Base-by-base conservation (phyloP, 495 filamentous ascomycete species). In the Aspergillus conjunctus region DNA sequence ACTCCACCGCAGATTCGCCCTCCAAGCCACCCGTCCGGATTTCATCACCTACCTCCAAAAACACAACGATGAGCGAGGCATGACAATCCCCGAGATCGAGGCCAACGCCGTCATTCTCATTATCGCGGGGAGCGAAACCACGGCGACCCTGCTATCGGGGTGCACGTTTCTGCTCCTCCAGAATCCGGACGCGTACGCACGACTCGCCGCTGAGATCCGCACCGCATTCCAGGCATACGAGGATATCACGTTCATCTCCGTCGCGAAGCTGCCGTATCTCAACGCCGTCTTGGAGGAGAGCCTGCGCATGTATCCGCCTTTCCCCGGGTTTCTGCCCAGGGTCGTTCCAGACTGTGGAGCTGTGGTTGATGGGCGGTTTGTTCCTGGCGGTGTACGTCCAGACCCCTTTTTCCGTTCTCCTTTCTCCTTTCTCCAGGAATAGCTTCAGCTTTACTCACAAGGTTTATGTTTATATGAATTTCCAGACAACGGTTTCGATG, bases 61-160 rank as follows among this genome's bases (percentile, higher is more conserved):
- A 41, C 37, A 41, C 15, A 41, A n/a, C 15, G 37, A 41, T 11
- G 33, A 59, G 14, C 50, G 51, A 6, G 55, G 43, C 3, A 41
- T 65, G 10, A 33, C 58, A 1, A 20, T 11, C 3, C 3, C 15
- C 0, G 63, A 65, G 33, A 53, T 57, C 15, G 22, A 44, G 14
- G 20, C 44, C 15, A 65, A 59, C 26, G 54, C 37, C 4, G 14
- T 34, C 33, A 5, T 52, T 9, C 48, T 77, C 14, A 71, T 78
- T 26, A 49, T 74, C 11, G 75, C 75, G 14, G 85, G 84, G 8
- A 84, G 79, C 62, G 85, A 88, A 63, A 87, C 85, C 0, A 80
- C 81, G 7, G 85, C 84, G 0, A 85, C 83, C 0, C 58, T 75
- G 1, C 59, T 87, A 0, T 67, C 69, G 0, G 85, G 81, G 4